Evolutionary conservation across 108 stramenopile species (phyloP).

Genomic region (Cylindrotheca fusiformis): DNA sequence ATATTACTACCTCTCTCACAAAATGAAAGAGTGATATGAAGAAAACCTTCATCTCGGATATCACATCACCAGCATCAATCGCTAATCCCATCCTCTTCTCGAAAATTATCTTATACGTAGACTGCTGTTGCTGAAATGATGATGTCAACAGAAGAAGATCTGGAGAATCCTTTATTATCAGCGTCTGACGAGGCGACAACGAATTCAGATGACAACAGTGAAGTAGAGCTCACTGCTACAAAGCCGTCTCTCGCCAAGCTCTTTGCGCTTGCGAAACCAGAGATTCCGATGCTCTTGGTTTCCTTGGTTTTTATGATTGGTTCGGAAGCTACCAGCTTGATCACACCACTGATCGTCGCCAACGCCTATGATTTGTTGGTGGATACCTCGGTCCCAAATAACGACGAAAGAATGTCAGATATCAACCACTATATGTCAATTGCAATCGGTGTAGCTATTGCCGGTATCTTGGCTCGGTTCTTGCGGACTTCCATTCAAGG

Average conservation of each 20-base stretch:
- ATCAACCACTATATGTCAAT: conserved; percentile 46
- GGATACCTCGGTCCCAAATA: conserved; percentile 16
- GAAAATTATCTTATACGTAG: too few species aligned
- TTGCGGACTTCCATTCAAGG: conserved; percentile 43
- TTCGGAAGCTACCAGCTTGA: conserved; percentile 31
- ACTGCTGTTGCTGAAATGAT: too few species aligned
- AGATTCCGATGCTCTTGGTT: conserved; percentile 31
- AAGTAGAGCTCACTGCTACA: neutral
- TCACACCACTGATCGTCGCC: conserved; percentile 44
- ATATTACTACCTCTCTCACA: too few species aligned
- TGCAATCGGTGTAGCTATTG: conserved; percentile 23
- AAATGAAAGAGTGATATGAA: too few species aligned
- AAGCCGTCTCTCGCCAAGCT: conserved; percentile 15
- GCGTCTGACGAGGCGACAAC: too few species aligned
- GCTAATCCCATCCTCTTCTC: too few species aligned
- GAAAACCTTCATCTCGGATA: too few species aligned
- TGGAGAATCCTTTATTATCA: too few species aligned
- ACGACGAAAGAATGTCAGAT: conserved; percentile 23
- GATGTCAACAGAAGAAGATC: too few species aligned
- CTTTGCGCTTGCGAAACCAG: conserved; percentile 20
- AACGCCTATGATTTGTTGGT: conserved; percentile 46
- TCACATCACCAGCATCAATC: too few species aligned
- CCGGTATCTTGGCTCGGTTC: conserved; percentile 40
- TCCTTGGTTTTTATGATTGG: conserved; percentile 34
- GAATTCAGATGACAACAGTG: conserved; percentile 30